These are phyloP conservation scores for Starmera caribaea DNA, from an alignment of 805 yeast species.

Conservation along the genomic window DNA sequence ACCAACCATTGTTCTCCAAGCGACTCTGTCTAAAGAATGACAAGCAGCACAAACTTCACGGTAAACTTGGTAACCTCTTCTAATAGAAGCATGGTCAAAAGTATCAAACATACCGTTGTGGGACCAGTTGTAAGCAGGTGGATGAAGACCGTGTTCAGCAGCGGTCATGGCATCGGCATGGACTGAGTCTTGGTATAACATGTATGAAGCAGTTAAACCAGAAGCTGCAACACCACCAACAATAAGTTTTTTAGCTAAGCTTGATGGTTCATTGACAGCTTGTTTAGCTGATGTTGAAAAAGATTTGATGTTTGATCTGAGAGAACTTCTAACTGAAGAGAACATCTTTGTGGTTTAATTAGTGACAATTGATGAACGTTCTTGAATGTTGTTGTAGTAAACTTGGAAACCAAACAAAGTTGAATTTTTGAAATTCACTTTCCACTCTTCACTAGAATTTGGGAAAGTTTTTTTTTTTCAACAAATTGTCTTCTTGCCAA, in stretches of 20 bases:
- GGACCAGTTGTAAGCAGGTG: conserved; percentile 89
- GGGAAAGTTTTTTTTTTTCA: not conserved
- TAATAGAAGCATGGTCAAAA: conserved; percentile 89
- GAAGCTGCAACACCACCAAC: conserved; percentile 59
- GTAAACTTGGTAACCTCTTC: conserved; percentile 99
- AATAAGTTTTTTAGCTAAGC: conserved; percentile 36
- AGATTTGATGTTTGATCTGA: conserved; percentile 21
- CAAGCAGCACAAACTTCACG: conserved; percentile 99
- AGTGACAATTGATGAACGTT: not conserved
- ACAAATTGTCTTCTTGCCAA: conserved; percentile 1
- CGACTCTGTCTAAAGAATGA: conserved; percentile 92
- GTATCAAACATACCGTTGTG: conserved; percentile 88
- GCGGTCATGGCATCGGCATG: conserved; percentile 96
- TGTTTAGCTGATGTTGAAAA: conserved; percentile 27
- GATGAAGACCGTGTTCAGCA: conserved; percentile 97
- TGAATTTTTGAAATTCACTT: not conserved
- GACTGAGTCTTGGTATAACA: conserved; percentile 73
- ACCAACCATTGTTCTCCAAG: conserved; percentile 97
- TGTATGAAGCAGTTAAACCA: conserved; percentile 74
- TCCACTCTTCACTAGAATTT: not conserved
- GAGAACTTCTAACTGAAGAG: conserved; percentile 22
- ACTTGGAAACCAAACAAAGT: not conserved
- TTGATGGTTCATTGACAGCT: conserved; percentile 24
- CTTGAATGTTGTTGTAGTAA: not conserved
- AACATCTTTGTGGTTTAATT: conserved; percentile 13